Evolutionary conservation across 2,329 filamentous ascomycete species (phyloP), one percentile per base, ranked within the genome.

Genomic region (Alternaria infectoria): DNA sequence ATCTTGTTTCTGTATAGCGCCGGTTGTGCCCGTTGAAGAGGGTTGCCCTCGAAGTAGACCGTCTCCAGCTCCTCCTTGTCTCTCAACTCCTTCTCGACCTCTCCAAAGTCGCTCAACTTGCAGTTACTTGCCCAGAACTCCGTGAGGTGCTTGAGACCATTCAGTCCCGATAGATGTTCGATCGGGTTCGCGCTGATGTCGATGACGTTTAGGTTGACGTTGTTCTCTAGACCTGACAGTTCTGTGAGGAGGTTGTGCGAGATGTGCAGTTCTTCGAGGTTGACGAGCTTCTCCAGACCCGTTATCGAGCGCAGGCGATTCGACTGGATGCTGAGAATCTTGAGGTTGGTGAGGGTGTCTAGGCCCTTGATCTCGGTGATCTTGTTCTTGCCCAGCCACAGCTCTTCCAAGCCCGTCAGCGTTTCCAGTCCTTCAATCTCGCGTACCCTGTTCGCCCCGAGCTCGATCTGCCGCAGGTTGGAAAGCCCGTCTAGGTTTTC

Each of bases 361-460:
- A 98, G 86, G 56, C 92, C 87, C 81, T 87, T 89, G 66, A 98
- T 88, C 74, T 93, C 88, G 0, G 91, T 91, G 72, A 99, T 97
- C 78, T 97, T 97, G 83, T 97, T 97, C 86, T 97, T 98, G 61
- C 93, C 96, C 17, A 98, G 83, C 94, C 94, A 98, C 15, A 97
- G 85, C 79, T 97, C 89, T 78, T 96, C 90, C n/a, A 99, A 82
- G 8, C 86, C 86, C n/a, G 85, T 86, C 49, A 98, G 83, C 2
- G 87, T 86, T 44, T 96, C 92, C 30, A 99, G 85, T 64, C 96
- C 96, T 75, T 93, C 87, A 60, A 99, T 93, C 78, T 95, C 91
- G 63, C 93, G 87, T 76, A 99, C 96, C 50, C 93, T 87, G 81
- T 99, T 99, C 17, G 93, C 96, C 3, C 92, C 96, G 44, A 99